phyloP scores from a whole-genome alignment of 108 stramenopile genomes.

The Nannochloropsis salina region DNA sequence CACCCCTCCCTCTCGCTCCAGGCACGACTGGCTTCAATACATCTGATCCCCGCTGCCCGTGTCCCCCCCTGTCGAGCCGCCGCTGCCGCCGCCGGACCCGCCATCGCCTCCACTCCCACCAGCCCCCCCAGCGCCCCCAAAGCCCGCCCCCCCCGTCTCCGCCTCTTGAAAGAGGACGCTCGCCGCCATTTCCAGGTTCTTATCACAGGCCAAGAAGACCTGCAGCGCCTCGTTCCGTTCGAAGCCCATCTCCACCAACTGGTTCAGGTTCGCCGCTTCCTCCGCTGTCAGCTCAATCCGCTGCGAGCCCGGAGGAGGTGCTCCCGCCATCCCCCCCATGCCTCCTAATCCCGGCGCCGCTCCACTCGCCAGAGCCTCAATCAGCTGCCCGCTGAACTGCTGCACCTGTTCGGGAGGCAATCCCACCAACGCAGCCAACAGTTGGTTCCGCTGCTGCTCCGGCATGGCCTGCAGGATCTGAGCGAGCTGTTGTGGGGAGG shows the following conservation, averaged over 20 bases:
- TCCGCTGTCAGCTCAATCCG: slow-evolving; percentile 1
- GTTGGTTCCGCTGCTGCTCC: background rate
- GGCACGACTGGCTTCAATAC: too few relatives aligned
- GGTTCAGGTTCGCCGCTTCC: background rate
- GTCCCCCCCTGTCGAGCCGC: background rate
- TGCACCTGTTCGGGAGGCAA: slow-evolving; percentile 11
- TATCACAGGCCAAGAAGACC: slow-evolving; percentile 48
- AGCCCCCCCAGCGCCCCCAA: background rate
- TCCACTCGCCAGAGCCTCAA: background rate
- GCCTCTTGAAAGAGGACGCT: slow-evolving; percentile 46
- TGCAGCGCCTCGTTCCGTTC: slow-evolving; percentile 28
- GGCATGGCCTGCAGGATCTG: slow-evolving; percentile 23
- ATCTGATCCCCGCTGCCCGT: too few relatives aligned
- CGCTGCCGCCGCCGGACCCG: background rate
- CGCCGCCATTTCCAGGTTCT: slow-evolving; percentile 45
- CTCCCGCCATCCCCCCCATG: background rate
- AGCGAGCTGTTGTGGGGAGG: background rate
- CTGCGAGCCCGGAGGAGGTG: background rate
- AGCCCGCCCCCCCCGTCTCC: background rate
- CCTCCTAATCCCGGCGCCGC: background rate
- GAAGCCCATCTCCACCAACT: background rate
- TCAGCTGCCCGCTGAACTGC: background rate
- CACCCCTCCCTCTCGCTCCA: too few relatives aligned
- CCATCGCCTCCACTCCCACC: background rate
- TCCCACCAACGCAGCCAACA: background rate